Base-by-base conservation (phyloP, 441 rosid genomes). In the Erodium trifolium region DNA sequence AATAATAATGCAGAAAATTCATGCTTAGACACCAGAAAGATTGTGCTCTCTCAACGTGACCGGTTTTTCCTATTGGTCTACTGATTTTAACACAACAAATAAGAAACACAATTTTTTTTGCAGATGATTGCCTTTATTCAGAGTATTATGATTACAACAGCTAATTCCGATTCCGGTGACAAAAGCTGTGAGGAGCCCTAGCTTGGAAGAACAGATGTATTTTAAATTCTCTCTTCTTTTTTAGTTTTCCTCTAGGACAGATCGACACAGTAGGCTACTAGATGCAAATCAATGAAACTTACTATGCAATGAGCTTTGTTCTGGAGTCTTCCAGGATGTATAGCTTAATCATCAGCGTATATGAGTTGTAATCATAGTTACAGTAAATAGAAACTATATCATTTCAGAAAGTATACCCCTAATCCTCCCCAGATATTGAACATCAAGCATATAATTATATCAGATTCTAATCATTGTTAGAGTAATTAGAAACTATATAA, bases 61-160 rank as follows among this genome's bases (percentile, higher is more conserved):
- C 10, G 18, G 27, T 12, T 11, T 16, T 49, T 23, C 27, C 27
- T 23, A 23, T 23, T 23, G 27, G 29, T 35, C 43, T 16, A 63
- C 1, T 5, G 39, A 5, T n/a, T 35, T 12, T 7, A 31, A 12
- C 14, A 12, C 41, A 10, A 23, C 60, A 45, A 70, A 27, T 2
- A 18, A 47, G 43, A 9, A 1, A 9, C 37, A 4, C 66, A 23
- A 0, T 29, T 65, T 71, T 11, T 35, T 62, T 41, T 69, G 66
- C 88, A 90, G 97, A 76, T 87, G 89, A 69, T 88, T 11, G 92
- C 86, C 62, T 86, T 93, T 74, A 45, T 85, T 72, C 96, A 84
- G 72, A 87, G 94, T 78, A 68, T 85, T 66, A 69, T 79, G 77
- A 88, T 90, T 14, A 75, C 72, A 64, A 67, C 74, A 55, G 73